A percentile compares a stretch with the other conserved stretches of the same genome.
Conservation (phyloP, 805 yeast genomes). For the Komagataella pastoris region DNA sequence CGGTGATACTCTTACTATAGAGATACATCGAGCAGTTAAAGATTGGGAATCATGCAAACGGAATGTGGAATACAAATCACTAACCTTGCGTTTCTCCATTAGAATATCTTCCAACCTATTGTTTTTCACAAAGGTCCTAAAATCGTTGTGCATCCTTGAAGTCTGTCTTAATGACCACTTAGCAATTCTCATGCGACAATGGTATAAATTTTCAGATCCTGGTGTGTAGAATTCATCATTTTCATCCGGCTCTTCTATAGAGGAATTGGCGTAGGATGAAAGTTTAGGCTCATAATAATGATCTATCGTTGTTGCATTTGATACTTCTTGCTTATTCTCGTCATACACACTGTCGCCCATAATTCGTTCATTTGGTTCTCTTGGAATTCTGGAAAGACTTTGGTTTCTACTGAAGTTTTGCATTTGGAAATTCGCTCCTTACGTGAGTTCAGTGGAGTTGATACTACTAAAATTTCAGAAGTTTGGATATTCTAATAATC, state of each 20-base stretch:
- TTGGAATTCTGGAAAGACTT: not conserved
- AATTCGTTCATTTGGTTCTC: not conserved
- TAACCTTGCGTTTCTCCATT: constrained; percentile 30
- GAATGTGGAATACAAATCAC: constrained; percentile 17
- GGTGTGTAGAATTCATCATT: constrained; percentile 82
- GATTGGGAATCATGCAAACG: constrained; percentile 57
- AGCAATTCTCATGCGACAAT: constrained; percentile 40
- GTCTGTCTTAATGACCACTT: constrained; percentile 35
- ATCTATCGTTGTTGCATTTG: not conserved
- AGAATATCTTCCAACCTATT: constrained; percentile 13
- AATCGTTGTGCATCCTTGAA: constrained; percentile 21
- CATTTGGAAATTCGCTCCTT: not conserved
- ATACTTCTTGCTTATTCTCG: not conserved
- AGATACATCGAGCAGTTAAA: constrained; percentile 56
- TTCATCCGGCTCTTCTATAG: constrained; percentile 26
- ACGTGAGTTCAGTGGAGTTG: too few species aligned
- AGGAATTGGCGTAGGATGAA: not conserved
- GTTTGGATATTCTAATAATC: too few species aligned
- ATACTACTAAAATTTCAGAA: too few species aligned
- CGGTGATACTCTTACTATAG: constrained; percentile 35
- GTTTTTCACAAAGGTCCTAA: constrained; percentile 14
- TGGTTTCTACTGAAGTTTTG: not conserved
- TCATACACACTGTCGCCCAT: not conserved
- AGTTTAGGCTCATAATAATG: not conserved
- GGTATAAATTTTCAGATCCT: constrained; percentile 40